Conservation (phyloP, 768 basidiomycete genomes). For the Amanita rubescens region DNA sequence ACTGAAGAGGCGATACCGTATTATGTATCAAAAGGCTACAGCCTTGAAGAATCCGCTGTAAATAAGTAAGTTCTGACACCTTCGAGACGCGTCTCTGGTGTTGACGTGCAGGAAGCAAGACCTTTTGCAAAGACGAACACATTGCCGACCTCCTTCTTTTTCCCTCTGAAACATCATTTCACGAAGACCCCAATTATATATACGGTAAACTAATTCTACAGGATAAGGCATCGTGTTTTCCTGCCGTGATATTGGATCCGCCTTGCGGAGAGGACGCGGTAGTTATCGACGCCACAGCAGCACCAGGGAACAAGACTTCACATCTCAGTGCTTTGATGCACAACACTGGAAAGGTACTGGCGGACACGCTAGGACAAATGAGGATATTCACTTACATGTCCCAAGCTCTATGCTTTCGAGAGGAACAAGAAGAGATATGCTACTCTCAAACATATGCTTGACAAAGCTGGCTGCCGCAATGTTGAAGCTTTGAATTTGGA, state of each 20-base stretch:
- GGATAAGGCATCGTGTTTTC: conserved; percentile 98
- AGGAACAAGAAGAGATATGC: conserved; percentile 73
- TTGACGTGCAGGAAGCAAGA: conserved; percentile 33
- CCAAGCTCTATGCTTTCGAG: conserved; percentile 83
- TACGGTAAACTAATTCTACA: conserved; percentile 86
- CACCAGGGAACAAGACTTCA: conserved; percentile 97
- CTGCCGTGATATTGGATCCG: conserved; percentile 80
- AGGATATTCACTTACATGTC: background rate
- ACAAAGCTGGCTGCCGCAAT: conserved; percentile 79
- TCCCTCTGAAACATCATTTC: conserved; percentile 56
- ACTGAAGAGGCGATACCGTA: conserved; percentile 53
- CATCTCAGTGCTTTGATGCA: conserved; percentile 86
- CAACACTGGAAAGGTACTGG: conserved; percentile 67
- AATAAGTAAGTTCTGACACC: conserved; percentile 34
- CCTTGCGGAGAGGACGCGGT: conserved; percentile 42
- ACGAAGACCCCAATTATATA: conserved; percentile 64
- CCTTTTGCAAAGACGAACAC: conserved; percentile 71
- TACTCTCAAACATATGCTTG: conserved; percentile 80
- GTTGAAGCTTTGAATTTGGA: conserved; percentile 69
- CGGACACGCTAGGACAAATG: background rate
- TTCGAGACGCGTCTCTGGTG: background rate
- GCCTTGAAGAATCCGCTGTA: conserved; percentile 41
- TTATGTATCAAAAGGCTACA: conserved; percentile 52
- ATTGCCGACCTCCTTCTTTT: conserved; percentile 79
- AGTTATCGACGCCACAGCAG: conserved; percentile 92